Evolutionary conservation across 192 early-diverging fungal species (phyloP), one percentile per base, ranked within the genome.

Genomic region (Rhizoclosmatium globosum): DNA sequence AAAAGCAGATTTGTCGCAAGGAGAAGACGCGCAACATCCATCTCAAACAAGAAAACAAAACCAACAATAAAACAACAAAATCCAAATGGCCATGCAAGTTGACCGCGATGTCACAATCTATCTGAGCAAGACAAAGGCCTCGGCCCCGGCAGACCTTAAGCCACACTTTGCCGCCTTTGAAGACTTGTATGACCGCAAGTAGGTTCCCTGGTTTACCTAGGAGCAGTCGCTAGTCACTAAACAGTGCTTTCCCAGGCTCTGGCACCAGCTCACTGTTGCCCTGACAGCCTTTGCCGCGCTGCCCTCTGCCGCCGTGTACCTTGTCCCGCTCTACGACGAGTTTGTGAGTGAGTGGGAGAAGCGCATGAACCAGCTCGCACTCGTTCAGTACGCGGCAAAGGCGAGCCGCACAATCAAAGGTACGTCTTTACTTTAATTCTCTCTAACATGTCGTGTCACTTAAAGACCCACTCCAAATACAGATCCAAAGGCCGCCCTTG

Each of bases 181-280:
- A 71, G 94, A 96, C 65, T 87, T 97, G 31, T 96, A 99, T 81
- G 98, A 99, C 84, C 86, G 91, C 80, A 99, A 98, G 96, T 95
- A 92, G 79, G 91, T 84, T 19, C 19, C 19, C 17, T 47, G 38
- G 38, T 57, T 57, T 17, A 57, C 48, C 31, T 73, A 42, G n/a
- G 19, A 19, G 13, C 0, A 23, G 13, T 17, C 56, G 2, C n/a
- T 56, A 3, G 41, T 43, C 11, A 31, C 19, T 13, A 57, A 57
- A 57, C n/a, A 57, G 21, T 17, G 21, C 39, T 65, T 38, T 23
- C 39, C 3, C 77, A 98, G 96, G 81, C 89, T 99, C 69, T 99
- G 97, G 97, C 98, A 99, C 82, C 98, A 99, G 82, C 88, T 99
- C 66, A 99, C 97, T 31, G 61, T 92, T 48, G 86, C 85, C 46